These are phyloP conservation scores for Trichoderma arundinaceum DNA, from an alignment of 2,329 filamentous ascomycete species.

Conservation along the genomic window DNA sequence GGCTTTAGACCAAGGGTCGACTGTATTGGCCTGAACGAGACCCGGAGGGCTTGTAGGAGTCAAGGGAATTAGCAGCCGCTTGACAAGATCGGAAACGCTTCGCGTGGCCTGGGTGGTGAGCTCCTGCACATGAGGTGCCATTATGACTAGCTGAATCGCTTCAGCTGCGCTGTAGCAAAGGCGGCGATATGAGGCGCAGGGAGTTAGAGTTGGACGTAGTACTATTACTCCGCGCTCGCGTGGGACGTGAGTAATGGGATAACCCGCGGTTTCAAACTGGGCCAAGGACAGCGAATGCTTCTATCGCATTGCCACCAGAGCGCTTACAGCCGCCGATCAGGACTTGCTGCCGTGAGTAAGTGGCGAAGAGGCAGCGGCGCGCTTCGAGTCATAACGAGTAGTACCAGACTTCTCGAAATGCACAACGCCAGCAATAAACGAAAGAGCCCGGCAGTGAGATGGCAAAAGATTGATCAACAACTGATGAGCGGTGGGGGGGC, in stretches of 20 bases:
- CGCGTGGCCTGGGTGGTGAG: constrained; percentile 44
- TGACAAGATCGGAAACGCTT: constrained; percentile 50
- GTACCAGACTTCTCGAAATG: constrained; percentile 38
- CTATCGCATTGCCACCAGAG: constrained; percentile 26
- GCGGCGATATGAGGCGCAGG: constrained; percentile 39
- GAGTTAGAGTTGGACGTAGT: constrained; percentile 8
- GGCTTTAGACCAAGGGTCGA: constrained; percentile 81
- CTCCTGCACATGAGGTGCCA: constrained; percentile 48
- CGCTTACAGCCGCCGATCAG: constrained; percentile 28
- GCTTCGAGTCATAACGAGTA: constrained; percentile 34
- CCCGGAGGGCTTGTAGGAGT: constrained; percentile 65
- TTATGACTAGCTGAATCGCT: constrained; percentile 42
- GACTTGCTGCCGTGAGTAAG: constrained; percentile 14
- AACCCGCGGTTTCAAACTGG: constrained; percentile 22
- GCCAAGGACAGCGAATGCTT: constrained; percentile 28
- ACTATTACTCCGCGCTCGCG: constrained; percentile 19
- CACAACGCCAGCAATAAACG: constrained; percentile 28
- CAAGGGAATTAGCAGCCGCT: constrained; percentile 65
- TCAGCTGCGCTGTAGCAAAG: constrained; percentile 30
- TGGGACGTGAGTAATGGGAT: constrained; percentile 39
- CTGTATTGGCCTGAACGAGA: constrained; percentile 64
- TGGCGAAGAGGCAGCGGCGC: constrained; percentile 17
- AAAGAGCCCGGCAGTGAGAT: constrained; percentile 31
- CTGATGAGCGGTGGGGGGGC: constrained; percentile 25
- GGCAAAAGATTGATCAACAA: constrained; percentile 29